Percentiles rank a stretch among this genome's conserved stretches.
Evolutionary conservation across 305 asterid genomes (phyloP).

Genomic region (Plantago lanceolata): DNA sequence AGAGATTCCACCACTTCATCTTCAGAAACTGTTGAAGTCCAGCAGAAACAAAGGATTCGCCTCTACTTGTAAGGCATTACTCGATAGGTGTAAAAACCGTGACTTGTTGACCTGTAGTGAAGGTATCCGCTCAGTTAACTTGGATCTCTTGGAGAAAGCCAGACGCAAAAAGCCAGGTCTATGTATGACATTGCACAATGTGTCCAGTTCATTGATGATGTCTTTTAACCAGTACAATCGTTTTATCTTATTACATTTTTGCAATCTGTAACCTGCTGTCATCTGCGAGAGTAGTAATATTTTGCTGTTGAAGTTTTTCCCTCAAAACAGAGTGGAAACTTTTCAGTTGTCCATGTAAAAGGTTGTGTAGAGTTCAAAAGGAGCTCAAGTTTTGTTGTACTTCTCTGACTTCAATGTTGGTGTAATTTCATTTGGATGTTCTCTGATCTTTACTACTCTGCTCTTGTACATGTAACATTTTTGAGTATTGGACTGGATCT

Average conservation of each 20-base stretch:
- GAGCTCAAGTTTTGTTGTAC: neutral
- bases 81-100: conserved; percentile 1
- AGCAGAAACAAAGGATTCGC: conserved; percentile 54
- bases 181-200: neutral
- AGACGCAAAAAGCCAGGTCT: neutral
- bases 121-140: neutral
- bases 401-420: neutral
- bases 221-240: neutral
- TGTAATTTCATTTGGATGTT: neutral
- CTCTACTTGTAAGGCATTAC: conserved; percentile 43
- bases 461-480: neutral
- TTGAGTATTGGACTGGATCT: neutral
- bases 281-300: neutral
- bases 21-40: conserved; percentile 36
- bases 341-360: neutral
- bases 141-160: neutral
- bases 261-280: neutral
- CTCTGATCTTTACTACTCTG: neutral
- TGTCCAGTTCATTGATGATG: neutral
- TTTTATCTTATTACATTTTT: neutral
- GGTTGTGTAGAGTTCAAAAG: neutral
- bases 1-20: conserved; percentile 33
- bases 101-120: conserved; percentile 25
- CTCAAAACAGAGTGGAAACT: neutral
- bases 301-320: neutral